These are phyloP conservation scores for Candida chilensis DNA, from an alignment of 805 yeast genomes.

Conservation along the genomic window DNA sequence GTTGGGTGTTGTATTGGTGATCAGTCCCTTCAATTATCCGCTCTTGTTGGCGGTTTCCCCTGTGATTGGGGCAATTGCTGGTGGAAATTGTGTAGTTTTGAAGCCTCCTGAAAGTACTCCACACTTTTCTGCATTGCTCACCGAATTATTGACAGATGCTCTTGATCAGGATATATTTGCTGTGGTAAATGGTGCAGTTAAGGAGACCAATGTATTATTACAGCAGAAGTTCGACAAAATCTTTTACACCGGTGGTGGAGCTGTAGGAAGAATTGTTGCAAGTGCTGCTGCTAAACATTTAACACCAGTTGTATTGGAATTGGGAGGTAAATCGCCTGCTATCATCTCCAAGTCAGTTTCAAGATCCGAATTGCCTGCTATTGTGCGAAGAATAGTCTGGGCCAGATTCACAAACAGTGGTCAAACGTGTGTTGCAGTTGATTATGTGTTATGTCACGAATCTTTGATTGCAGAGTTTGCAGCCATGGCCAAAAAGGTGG, in stretches of 20 bases:
- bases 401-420: constrained; percentile 78
- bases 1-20: constrained; percentile 61
- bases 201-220: constrained; percentile 51
- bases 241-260: constrained; percentile 74
- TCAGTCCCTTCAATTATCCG: constrained; percentile 82
- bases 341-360: constrained; percentile 47
- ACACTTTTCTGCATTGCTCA: constrained; percentile 42
- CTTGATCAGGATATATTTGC: constrained; percentile 48
- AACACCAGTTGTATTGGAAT: constrained; percentile 74
- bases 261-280: constrained; percentile 72
- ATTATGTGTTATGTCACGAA: constrained; percentile 66
- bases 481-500: constrained; percentile 23
- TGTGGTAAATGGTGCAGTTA: constrained; percentile 66
- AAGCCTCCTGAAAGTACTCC: constrained; percentile 76
- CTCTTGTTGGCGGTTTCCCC: constrained; percentile 54
- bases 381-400: constrained; percentile 63
- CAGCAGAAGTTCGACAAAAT: constrained; percentile 70
- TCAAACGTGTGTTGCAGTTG: constrained; percentile 88
- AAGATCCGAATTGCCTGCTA: constrained; percentile 27
- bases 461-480: constrained; percentile 44
- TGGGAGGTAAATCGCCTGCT: constrained; percentile 91
- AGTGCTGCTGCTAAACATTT: constrained; percentile 76
- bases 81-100: constrained; percentile 72
- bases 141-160: constrained; percentile 42
- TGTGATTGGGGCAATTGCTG: constrained; percentile 71